Base-by-base conservation (phyloP, 331 rosid genomes). In the Ulmus americana region DNA sequence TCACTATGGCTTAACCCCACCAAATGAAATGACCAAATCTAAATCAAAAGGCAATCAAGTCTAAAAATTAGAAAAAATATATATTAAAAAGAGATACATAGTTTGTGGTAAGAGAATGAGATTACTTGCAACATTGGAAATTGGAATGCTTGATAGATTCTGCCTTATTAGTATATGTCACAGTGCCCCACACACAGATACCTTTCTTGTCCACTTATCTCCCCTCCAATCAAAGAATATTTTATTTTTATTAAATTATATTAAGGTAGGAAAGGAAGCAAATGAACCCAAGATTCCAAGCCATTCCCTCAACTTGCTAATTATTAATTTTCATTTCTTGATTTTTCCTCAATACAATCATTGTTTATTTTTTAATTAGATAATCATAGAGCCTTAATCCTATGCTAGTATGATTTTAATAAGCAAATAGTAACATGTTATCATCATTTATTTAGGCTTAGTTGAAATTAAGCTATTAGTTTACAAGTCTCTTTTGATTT, bases 91-190 rank as follows among this genome's bases (percentile, higher is more conserved):
- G 1, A 22, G 28, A 62, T 53, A 28, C 46, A 7, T 40, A 35
- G 55, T 60, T 14, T n/a, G 39, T 61, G 54, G 20, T 50, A 58
- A n/a, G 11, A 28, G 13, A 45, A 6, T 6, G 62, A 55, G 22
- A 49, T 76, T 58, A 55, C 67, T 71, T 77, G 70, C 16, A 76
- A 28, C 44, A 28, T 13, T 42, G 78, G 77, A 65, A 67, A 28
- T 13, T 42, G 78, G 77, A 65, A 67, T 63, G 59, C 78, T 60
- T 67, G 15, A 72, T 44, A 20, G 68, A 55, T 71, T 54, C 58
- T 7, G 12, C 3, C 16, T 28, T 60, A 48, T 11, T 41, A 4
- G 14, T 1, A 7, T 60, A 7, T 14, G 73, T 61, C 52, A 35
- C 8, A n/a, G 11, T 52, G 63, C 16, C 73, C 77, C 74, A 66